These are phyloP conservation scores for Knufia petricola DNA, from an alignment of 2,329 filamentous ascomycete genomes.

Conservation along the genomic window DNA sequence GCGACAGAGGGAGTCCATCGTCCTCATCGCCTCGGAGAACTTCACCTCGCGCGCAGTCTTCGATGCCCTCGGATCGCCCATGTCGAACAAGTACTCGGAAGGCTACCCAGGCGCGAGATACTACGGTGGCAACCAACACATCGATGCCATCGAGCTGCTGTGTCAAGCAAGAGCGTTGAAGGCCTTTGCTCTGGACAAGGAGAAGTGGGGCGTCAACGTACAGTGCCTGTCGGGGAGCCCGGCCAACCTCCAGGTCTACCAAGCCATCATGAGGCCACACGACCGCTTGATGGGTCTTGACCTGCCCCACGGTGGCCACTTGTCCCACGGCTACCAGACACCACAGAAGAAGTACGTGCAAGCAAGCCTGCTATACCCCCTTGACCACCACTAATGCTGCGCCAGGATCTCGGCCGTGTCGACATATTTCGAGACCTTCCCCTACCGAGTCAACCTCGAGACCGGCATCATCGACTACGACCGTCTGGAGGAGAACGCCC, in stretches of 20 bases:
- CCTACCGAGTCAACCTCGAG: constrained; percentile 66
- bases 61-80: constrained; percentile 83
- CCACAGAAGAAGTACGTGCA: constrained; percentile 69
- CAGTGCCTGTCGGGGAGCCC: constrained; percentile 74
- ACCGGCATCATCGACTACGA: constrained; percentile 98
- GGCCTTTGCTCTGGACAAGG: constrained; percentile 70
- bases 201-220: constrained; percentile 95
- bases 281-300: constrained; percentile 96
- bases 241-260: constrained; percentile 76
- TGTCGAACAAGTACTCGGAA: constrained; percentile 99
- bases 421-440: constrained; percentile 98
- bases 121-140: constrained; percentile 94
- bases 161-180: constrained; percentile 86
- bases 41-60: constrained; percentile 89
- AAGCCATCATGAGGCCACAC: constrained; percentile 88
- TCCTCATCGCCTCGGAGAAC: constrained; percentile 90
- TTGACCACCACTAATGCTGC: neutral
- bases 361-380: neutral
- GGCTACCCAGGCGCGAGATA: constrained; percentile 94
- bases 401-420: constrained; percentile 78
- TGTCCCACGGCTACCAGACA: constrained; percentile 96
- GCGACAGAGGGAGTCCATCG: constrained; percentile 96
- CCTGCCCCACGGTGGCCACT: constrained; percentile 84
- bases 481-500: constrained; percentile 76
- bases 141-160: constrained; percentile 78